Base-by-base conservation (phyloP, 805 yeast species). In the Wickerhamomyces bisporus region DNA sequence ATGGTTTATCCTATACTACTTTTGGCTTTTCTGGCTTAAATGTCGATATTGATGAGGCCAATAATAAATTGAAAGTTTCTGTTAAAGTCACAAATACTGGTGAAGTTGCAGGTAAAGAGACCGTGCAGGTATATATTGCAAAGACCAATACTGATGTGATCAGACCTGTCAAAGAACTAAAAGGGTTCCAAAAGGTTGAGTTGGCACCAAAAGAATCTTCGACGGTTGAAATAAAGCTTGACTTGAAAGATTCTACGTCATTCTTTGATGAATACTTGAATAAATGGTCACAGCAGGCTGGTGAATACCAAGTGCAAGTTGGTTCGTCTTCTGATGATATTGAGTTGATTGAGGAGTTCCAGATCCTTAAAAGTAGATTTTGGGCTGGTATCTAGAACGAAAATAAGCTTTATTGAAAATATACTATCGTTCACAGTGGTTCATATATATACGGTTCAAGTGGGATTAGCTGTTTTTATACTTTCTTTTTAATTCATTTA, bases 81-180 rank as follows among this genome's bases (percentile, higher is more conserved):
- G 66, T 70, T 24, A 51, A 50, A 9, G 70, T 76, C 14, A 52
- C 59, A 26, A 77, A 77, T 52, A 61, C 66, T 18, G 81, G 81
- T 32, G 38, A 50, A 6, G 41, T 53, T 12, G 68, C 57, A 23
- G 81, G 81, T 35, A 57, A 66, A 14, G 81, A 75, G 50, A 68
- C 64, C 26, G 70, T 69, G 7, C 82, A 77, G 52, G 53, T 73
- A 14, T 77, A 76, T 48, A 50, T 77, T 40, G 35, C 49, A 5
- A 43, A 54, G 15, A 61, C 57, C 14, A 50, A 50, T 19, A 65
- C 60, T 20, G 47, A 42, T 25, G 39, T 43, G 30, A 60, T 60
- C 30, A 65, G 81, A 44, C 78, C 81, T 3, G 48, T 61, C 19
- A 76, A 75, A 54, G 81, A 77, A 45, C 63, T 77, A 51, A 75